These are phyloP conservation scores for Pholiota conissans DNA, from an alignment of 768 basidiomycete species.

Conservation along the genomic window DNA sequence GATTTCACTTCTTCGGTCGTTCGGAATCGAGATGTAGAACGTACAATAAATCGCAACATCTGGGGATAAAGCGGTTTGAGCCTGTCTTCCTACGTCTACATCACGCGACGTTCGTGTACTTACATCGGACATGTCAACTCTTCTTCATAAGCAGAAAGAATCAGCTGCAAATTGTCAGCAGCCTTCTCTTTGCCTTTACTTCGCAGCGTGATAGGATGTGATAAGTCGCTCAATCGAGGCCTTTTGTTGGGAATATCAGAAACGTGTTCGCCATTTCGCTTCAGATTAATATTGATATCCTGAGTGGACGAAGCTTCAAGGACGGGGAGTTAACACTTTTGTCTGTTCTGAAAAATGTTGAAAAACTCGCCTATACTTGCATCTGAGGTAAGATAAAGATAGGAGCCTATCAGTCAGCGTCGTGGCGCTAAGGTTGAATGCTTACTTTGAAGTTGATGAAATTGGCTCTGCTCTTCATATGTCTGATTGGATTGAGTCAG, in stretches of 20 bases:
- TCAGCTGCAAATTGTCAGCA: conserved; percentile 18
- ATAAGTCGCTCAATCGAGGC: conserved; percentile 9
- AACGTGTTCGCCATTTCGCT: conserved; percentile 1
- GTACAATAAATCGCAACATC: conserved; percentile 74
- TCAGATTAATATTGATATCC: not conserved
- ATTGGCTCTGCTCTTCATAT: conserved; percentile 1
- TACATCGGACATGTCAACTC: conserved; percentile 76
- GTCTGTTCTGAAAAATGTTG: not conserved
- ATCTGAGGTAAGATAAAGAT: not conserved
- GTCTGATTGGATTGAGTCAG: not conserved
- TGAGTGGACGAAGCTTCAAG: conserved; percentile 4
- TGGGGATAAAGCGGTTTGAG: conserved; percentile 26
- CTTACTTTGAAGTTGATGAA: not conserved
- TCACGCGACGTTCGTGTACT: conserved; percentile 23
- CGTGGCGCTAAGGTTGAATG: too few relatives aligned
- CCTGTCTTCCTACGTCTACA: not conserved
- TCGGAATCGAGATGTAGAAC: conserved; percentile 22
- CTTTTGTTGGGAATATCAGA: conserved; percentile 17
- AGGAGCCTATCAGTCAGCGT: not conserved
- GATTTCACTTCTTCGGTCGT: not conserved
- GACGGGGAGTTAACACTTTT: conserved; percentile 1
- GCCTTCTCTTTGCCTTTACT: conserved; percentile 47
- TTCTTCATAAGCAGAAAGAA: conserved; percentile 54
- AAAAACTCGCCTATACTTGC: not conserved
- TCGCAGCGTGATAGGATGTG: conserved; percentile 13